Percentiles rank a stretch among this genome's conserved stretches.
These are phyloP conservation scores for Suillus plorans DNA, from an alignment of 768 basidiomycete genomes.

Conservation along the genomic window DNA sequence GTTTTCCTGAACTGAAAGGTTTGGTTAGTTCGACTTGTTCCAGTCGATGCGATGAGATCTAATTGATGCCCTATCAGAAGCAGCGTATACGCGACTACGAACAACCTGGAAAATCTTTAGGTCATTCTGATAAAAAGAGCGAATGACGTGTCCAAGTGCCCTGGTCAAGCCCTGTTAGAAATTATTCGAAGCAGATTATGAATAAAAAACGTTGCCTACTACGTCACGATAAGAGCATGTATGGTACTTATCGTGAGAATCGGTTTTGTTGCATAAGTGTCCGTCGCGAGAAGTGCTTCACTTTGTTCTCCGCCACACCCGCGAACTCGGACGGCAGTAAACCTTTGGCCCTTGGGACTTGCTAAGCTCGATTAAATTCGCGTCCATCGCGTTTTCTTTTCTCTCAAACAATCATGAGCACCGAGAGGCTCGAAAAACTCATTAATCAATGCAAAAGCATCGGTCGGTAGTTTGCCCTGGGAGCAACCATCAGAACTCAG, in stretches of 20 bases:
- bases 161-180: background rate
- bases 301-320: slow-evolving; percentile 21
- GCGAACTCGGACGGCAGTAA: slow-evolving; percentile 9
- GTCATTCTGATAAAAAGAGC: slow-evolving; percentile 78
- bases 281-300: background rate
- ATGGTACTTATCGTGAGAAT: background rate
- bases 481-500: slow-evolving; percentile 9
- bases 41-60: slow-evolving; percentile 1
- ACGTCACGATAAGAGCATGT: background rate
- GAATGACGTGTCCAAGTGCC: background rate
- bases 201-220: slow-evolving; percentile 3
- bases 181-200: background rate
- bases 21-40: slow-evolving; percentile 49
- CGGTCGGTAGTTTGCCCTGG: slow-evolving; percentile 39
- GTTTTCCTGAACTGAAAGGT: slow-evolving; percentile 88
- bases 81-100: slow-evolving; percentile 83
- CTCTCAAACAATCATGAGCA: slow-evolving; percentile 46
- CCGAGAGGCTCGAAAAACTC: slow-evolving; percentile 57
- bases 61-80: slow-evolving; percentile 52
- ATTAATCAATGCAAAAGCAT: slow-evolving; percentile 64
- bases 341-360: slow-evolving; percentile 13
- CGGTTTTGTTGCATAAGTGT: background rate
- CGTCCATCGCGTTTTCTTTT: slow-evolving; percentile 13
- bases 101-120: slow-evolving; percentile 78
- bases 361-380: slow-evolving; percentile 19